Evolutionary conservation across 148 eudicot genomes (phyloP).

Genomic region (Rheum nobile): DNA sequence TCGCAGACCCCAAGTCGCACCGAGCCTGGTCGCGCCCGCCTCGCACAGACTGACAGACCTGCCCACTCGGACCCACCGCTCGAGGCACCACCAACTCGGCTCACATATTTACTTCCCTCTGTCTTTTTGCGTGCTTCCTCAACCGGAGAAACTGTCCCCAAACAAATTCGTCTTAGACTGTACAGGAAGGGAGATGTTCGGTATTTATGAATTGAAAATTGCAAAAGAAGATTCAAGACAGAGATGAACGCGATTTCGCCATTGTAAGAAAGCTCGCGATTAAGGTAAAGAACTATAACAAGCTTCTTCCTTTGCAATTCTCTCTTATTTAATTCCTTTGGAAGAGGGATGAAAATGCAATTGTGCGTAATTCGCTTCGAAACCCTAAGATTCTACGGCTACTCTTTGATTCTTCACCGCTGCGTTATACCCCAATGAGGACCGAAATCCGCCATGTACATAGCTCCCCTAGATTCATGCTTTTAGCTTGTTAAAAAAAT

Average conservation of each 20-base stretch:
- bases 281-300: too few species aligned
- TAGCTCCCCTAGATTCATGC: too few species aligned
- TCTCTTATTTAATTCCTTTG: too few species aligned
- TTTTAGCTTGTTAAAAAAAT: too few species aligned
- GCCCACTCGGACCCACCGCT: too few species aligned
- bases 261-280: neutral
- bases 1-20: too few species aligned
- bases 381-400: slow-evolving; percentile 6
- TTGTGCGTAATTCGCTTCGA: too few species aligned
- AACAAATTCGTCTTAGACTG: neutral
- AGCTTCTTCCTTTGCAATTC: too few species aligned
- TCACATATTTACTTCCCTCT: neutral
- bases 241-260: neutral
- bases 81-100: too few species aligned
- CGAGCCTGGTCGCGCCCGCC: too few species aligned
- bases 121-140: neutral
- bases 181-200: neutral
- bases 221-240: neutral
- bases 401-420: neutral
- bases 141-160: slow-evolving; percentile 9
- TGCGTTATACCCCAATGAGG: slow-evolving; percentile 14
- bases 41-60: too few species aligned
- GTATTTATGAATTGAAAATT: neutral
- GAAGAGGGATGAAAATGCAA: too few species aligned
- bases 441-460: slow-evolving; percentile 7